Percentiles rank a stretch among this genome's conserved stretches.
Evolutionary conservation across 1,284 basidiomycete species (phyloP).

Genomic region (Meripilus lineatus): DNA sequence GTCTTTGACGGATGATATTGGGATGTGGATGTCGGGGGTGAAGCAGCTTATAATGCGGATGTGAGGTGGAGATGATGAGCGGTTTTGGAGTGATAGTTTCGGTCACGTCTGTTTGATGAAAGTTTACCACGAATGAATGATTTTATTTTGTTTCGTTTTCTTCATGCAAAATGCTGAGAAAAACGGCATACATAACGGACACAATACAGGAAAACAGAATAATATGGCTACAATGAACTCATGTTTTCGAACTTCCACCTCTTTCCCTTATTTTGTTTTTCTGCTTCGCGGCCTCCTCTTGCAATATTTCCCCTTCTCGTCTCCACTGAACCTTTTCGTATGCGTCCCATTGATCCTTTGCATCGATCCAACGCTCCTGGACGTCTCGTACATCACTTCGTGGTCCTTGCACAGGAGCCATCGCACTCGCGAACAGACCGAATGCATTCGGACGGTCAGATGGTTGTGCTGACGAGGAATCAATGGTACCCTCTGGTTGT

Average conservation of each 20-base stretch:
- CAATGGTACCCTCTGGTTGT: conserved; percentile 48
- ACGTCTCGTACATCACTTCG: conserved; percentile 70
- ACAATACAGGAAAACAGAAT: background rate
- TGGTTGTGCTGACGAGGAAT: conserved; percentile 34
- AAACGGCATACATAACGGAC: background rate
- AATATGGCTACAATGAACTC: background rate
- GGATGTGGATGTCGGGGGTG: conserved; percentile 82
- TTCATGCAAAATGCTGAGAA: too few species aligned
- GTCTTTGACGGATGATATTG: conserved; percentile 77
- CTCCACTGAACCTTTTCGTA: conserved; percentile 71
- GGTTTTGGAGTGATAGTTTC: background rate
- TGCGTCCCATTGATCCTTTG: conserved; percentile 72
- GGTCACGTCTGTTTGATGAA: background rate
- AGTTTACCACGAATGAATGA: background rate
- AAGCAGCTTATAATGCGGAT: conserved; percentile 77
- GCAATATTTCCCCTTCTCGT: conserved; percentile 46
- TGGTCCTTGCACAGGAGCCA: conserved; percentile 48
- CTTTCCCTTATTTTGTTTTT: conserved; percentile 5
- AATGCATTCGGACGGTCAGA: conserved; percentile 57
- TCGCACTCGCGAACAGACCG: conserved; percentile 63
- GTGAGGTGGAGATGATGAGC: conserved; percentile 16
- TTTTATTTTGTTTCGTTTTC: background rate
- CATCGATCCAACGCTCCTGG: conserved; percentile 87
- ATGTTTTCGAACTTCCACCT: background rate
- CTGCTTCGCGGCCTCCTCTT: conserved; percentile 28